Base-by-base conservation (phyloP, 129 eudicot species). In the Cynara cardunculus region DNA sequence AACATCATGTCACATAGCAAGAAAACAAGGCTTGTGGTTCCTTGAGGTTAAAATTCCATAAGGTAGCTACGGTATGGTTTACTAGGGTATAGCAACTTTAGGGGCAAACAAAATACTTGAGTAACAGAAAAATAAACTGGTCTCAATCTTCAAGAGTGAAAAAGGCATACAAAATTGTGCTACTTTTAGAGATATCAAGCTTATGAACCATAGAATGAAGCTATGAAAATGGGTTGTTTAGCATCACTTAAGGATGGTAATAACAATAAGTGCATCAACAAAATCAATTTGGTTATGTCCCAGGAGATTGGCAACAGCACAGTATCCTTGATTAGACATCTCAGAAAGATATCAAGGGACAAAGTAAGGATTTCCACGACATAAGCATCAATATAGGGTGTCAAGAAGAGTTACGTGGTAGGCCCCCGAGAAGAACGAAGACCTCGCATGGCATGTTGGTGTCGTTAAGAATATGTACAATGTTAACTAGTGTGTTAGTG, bases 51-150 rank as follows among this genome's bases (percentile, higher is more conserved):
- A 26, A 25, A 59, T 34, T 32, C 5, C 61, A 25, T 80, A 22
- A 7, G n/a, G 37, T 71, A 37, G 25, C 78, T 34, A 71, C 34
- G 18, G 4, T 34, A 35, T 59, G 62, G 26, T 56, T 34, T 24
- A 80, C 62, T 16, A 80, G 72, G 72, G 32, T 72, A 80, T 35
- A 18, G 64, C 81, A 78, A 9, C 41, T 44, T 78, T 5, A 69
- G 21, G 21, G 75, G 53, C 2, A 27, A 41, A 41, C 1, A 44
- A 69, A 64, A 44, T n/a, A 30, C 5, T 69, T 56, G 22, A 21
- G 69, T 69, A 69, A 27, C 18, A 3, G 3, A 41, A 30, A 7
- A 22, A 78, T n/a, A 14, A 30, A 27, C 53, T 13, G 35, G 24
- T 25, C 65, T 49, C 25, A 18, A 25, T 31, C 32, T 46, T 22